These are phyloP conservation scores for Collybia sp. DNA, from an alignment of 768 basidiomycete species.

Conservation along the genomic window DNA sequence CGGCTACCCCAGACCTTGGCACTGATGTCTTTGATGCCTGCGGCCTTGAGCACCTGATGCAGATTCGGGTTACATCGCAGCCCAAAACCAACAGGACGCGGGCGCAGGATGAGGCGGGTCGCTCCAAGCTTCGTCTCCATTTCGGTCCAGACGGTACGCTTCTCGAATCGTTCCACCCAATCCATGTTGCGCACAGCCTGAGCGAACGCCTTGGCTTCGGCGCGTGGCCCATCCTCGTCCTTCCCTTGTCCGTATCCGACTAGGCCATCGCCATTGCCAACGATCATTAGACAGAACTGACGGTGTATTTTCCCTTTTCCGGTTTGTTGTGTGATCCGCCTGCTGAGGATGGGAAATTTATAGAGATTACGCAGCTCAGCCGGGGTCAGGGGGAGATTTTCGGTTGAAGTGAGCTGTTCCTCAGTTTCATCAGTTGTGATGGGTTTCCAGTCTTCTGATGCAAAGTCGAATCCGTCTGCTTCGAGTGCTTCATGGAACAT, in stretches of 20 bases:
- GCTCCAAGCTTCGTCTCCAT: slow-evolving; percentile 82
- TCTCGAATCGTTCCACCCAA: slow-evolving; percentile 89
- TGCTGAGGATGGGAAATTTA: slow-evolving; percentile 38
- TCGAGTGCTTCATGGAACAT: slow-evolving; percentile 45
- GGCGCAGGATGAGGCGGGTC: slow-evolving; percentile 76
- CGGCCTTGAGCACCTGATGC: slow-evolving; percentile 87
- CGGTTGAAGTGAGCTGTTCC: slow-evolving; percentile 18
- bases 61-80: slow-evolving; percentile 84
- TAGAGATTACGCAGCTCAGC: slow-evolving; percentile 22
- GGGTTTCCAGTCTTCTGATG: slow-evolving; percentile 20
- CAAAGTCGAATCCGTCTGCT: slow-evolving; percentile 25
- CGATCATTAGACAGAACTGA: slow-evolving; percentile 58
- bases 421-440: slow-evolving; percentile 23
- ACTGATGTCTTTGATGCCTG: slow-evolving; percentile 92
- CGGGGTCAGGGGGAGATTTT: slow-evolving; percentile 18
- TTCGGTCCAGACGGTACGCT: slow-evolving; percentile 92
- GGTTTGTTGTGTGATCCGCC: slow-evolving; percentile 82
- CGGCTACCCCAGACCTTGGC: slow-evolving; percentile 94
- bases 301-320: slow-evolving; percentile 86
- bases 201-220: slow-evolving; percentile 51
- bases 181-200: slow-evolving; percentile 88
- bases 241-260: slow-evolving; percentile 84
- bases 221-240: slow-evolving; percentile 49
- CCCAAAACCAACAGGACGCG: slow-evolving; percentile 87
- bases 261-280: slow-evolving; percentile 80